A percentile compares a stretch with the other conserved stretches of the same genome.
Evolutionary conservation across 148 eudicot species (phyloP).

Genomic region (Fagopyrum esculentum): DNA sequence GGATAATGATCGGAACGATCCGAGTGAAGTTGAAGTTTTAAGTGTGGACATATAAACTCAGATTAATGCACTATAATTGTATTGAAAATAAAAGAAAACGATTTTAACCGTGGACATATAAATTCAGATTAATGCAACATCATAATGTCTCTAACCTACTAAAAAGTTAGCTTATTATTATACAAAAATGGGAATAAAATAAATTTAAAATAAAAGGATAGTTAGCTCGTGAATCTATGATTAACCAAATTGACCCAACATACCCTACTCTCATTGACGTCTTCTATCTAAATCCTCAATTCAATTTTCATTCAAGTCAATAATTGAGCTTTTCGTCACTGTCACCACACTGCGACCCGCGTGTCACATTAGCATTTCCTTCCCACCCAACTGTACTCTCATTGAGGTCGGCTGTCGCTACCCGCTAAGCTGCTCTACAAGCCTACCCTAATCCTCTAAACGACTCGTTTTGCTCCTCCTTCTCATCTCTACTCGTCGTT

Average conservation of each 20-base stretch:
- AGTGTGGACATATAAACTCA: no score
- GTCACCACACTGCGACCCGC: constrained; percentile 5
- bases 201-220: background rate
- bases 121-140: background rate
- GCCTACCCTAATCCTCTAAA: background rate
- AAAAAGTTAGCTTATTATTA: background rate
- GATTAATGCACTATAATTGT: no score
- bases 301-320: background rate
- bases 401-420: constrained; percentile 2
- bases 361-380: background rate
- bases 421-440: background rate
- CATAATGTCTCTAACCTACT: background rate
- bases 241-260: background rate
- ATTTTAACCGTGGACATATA: background rate
- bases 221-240: constrained; percentile 1
- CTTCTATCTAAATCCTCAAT: constrained; percentile 1
- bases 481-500: background rate
- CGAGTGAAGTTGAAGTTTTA: no score
- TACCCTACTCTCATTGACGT: background rate
- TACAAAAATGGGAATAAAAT: background rate
- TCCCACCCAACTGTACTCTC: background rate
- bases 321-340: background rate
- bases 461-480: constrained; percentile 1
- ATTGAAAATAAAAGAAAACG: no score
- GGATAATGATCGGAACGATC: no score